phyloP scores from a whole-genome alignment of 2,329 filamentous ascomycete species.

The Aspergillus fumigatus region DNA sequence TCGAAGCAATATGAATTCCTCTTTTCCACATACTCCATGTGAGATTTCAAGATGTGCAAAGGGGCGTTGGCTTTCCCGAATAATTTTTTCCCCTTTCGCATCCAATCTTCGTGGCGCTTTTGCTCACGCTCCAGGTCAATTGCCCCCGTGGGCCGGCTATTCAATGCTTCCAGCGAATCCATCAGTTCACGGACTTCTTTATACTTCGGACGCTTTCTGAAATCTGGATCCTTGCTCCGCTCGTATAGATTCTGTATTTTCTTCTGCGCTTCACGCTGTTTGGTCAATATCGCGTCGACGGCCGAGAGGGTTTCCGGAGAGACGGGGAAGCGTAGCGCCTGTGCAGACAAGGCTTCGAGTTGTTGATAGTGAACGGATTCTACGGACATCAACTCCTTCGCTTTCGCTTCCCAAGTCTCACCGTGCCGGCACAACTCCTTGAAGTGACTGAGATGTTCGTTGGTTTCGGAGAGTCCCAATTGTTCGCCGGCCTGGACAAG shows the following conservation, averaged over 20 bases:
- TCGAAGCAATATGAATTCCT: slow-evolving; percentile 92
- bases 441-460: slow-evolving; percentile 73
- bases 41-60: slow-evolving; percentile 87
- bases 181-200: slow-evolving; percentile 85
- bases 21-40: slow-evolving; percentile 89
- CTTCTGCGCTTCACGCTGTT: slow-evolving; percentile 89
- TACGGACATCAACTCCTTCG: slow-evolving; percentile 85
- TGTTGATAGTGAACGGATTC: slow-evolving; percentile 92
- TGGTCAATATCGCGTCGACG: slow-evolving; percentile 89
- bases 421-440: slow-evolving; percentile 72
- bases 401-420: slow-evolving; percentile 87
- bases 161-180: slow-evolving; percentile 79
- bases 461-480: slow-evolving; percentile 71
- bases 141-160: slow-evolving; percentile 86
- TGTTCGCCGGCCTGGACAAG: slow-evolving; percentile 74
- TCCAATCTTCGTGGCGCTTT: slow-evolving; percentile 97
- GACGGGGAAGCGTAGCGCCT: slow-evolving; percentile 76
- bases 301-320: slow-evolving; percentile 71
- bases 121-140: slow-evolving; percentile 91
- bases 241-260: slow-evolving; percentile 80
- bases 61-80: slow-evolving; percentile 98
- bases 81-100: slow-evolving; percentile 94
- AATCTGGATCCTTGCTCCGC: slow-evolving; percentile 68
- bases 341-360: slow-evolving; percentile 81
- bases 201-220: slow-evolving; percentile 78